phyloP scores from a whole-genome alignment of 768 basidiomycete species.

The Naematelia aurantialba region DNA sequence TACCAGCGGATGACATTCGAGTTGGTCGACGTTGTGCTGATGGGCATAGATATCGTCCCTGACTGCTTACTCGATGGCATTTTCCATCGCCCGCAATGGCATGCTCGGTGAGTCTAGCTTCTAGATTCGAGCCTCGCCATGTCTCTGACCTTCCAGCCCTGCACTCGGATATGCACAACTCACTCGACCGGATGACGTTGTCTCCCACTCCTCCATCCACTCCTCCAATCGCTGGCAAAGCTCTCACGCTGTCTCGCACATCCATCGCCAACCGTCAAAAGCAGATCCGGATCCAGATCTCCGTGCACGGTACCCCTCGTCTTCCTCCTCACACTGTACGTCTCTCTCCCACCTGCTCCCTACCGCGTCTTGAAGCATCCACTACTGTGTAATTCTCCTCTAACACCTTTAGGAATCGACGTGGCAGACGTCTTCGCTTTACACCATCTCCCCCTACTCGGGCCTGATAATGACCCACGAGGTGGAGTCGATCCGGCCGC shows the following conservation, averaged over 20 bases:
- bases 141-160: constrained; percentile 27
- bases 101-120: constrained; percentile 39
- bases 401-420: constrained; percentile 34
- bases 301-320: constrained; percentile 33
- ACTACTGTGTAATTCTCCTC: neutral
- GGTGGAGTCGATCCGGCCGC: constrained; percentile 48
- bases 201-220: constrained; percentile 26
- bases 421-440: constrained; percentile 48
- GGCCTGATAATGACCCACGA: constrained; percentile 45
- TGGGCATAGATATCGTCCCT: constrained; percentile 39
- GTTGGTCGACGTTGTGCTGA: neutral
- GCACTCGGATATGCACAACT: constrained; percentile 39
- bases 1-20: neutral
- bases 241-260: constrained; percentile 11
- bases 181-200: constrained; percentile 42
- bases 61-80: constrained; percentile 39
- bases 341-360: neutral
- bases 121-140: neutral
- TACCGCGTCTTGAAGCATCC: neutral
- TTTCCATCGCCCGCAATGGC: constrained; percentile 43
- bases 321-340: constrained; percentile 41
- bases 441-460: constrained; percentile 46
- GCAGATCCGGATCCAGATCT: constrained; percentile 38
- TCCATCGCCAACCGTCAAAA: constrained; percentile 32
- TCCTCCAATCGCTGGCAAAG: neutral